Base-by-base conservation (phyloP, 2,329 filamentous ascomycete genomes). In the Cladosporium sp. region DNA sequence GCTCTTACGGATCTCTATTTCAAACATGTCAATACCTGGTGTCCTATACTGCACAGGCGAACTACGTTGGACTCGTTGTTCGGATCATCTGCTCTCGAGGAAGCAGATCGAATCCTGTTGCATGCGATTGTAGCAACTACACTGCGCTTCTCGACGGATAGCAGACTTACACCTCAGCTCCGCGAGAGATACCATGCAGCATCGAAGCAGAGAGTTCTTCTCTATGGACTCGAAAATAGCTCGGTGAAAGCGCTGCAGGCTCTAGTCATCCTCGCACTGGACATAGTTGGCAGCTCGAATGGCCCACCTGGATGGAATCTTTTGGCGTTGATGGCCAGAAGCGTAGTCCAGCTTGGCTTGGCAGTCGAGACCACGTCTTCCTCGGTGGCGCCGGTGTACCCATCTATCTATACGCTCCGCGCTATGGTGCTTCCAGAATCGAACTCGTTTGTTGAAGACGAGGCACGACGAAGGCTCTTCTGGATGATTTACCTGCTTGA, bases 401-500 rank as follows among this genome's bases (percentile, higher is more conserved):
- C 89, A 1, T 96, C 93, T 0, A 97, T 97, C 56, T 96, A 96
- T 75, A 97, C 93, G 0, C 81, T 96, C 53, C 85, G 93, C 63
- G 92, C 93, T 18, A 93, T 93, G 81, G 89, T 94, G 2, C 82
- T 97, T 0, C 91, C 92, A 0, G 92, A 96, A 67, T 86, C 93
- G 0, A 88, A 87, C 59, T 91, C 92, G 67, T 97, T 93, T 77
- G 90, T 96, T 64, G 93, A 97, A 75, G 93, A 97, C 67, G 93
- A 97, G 76, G 91, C 91, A 49, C 84, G 93, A 30, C 85, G 93
- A 30, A 84, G 93, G 28, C 81, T 97, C 0, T 96, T 97, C 77
- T 97, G 93, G 93, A 94, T 96, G 88, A 89, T 96, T 13, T 97
- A 96, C 74, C 80, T 97, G 14, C 83, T 97, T 6, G 93, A 97